Conservation (phyloP, 768 basidiomycete genomes). For the Bullera alba region DNA sequence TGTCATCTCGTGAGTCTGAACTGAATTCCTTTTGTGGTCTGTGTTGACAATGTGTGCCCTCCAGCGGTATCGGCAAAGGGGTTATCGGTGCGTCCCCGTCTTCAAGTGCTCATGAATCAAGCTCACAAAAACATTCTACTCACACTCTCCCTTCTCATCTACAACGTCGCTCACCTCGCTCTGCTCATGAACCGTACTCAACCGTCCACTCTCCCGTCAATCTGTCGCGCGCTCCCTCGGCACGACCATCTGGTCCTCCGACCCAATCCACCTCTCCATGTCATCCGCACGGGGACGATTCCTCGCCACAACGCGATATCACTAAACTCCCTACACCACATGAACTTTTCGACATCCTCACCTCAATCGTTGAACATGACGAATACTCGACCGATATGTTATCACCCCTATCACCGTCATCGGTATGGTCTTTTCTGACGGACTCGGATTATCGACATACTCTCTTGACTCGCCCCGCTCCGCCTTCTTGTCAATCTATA, state of each 20-base stretch:
- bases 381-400: constrained; percentile 31
- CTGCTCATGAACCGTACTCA: neutral
- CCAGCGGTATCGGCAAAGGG: constrained; percentile 91
- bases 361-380: constrained; percentile 10
- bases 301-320: neutral
- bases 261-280: neutral
- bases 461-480: neutral
- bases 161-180: constrained; percentile 1
- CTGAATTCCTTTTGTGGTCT: neutral
- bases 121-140: neutral
- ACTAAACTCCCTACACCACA: neutral
- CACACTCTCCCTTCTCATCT: neutral
- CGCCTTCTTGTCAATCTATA: constrained; percentile 42
- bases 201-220: neutral
- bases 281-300: neutral
- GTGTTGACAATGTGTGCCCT: neutral
- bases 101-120: neutral
- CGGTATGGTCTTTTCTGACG: constrained; percentile 2
- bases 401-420: constrained; percentile 13
- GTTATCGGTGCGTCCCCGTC: constrained; percentile 68
- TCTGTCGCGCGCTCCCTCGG: neutral
- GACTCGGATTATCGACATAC: constrained; percentile 2
- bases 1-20: constrained; percentile 60
- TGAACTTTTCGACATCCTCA: neutral
- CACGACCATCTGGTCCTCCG: neutral